Percentiles rank a stretch among this genome's conserved stretches.
Evolutionary conservation across 805 yeast genomes (phyloP).

Genomic region (Starmerella etchellsii): DNA sequence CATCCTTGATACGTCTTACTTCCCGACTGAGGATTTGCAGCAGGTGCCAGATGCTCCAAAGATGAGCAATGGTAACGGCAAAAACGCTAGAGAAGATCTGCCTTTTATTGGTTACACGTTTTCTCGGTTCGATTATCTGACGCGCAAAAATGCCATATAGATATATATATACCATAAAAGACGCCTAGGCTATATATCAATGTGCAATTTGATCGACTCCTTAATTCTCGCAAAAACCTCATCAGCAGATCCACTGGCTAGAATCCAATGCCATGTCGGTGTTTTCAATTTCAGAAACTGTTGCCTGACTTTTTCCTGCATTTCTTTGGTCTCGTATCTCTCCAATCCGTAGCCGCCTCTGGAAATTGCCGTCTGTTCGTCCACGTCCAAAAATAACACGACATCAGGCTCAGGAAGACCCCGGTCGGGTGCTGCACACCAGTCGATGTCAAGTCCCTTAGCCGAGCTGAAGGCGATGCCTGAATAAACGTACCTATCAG

Average conservation of each 20-base stretch:
- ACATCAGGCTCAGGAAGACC: constrained; percentile 84
- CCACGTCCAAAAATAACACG: constrained; percentile 59
- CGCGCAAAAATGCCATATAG: constrained; percentile 33
- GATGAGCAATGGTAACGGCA: constrained; percentile 16
- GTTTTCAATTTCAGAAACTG: constrained; percentile 36
- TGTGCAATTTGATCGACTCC: neutral
- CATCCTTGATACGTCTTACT: constrained; percentile 90
- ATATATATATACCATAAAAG: neutral
- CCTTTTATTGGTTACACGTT: constrained; percentile 97
- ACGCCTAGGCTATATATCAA: neutral
- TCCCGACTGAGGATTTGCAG: constrained; percentile 95
- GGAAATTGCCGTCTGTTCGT: constrained; percentile 32
- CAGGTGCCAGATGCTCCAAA: constrained; percentile 87
- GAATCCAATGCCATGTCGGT: constrained; percentile 35
- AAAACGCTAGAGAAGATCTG: constrained; percentile 67
- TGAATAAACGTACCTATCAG: constrained; percentile 84
- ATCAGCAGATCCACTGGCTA: constrained; percentile 50
- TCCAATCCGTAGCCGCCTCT: constrained; percentile 91
- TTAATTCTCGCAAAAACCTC: constrained; percentile 32
- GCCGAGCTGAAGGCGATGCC: constrained; percentile 90
- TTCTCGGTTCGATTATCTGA: constrained; percentile 84
- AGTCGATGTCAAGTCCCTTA: constrained; percentile 53
- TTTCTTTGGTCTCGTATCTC: constrained; percentile 62
- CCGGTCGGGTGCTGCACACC: constrained; percentile 72
- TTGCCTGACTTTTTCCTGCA: constrained; percentile 58